Percentiles rank a stretch among this genome's conserved stretches.
Evolutionary conservation across 2,329 filamentous ascomycete genomes (phyloP).

Genomic region (Talaromyces atroroseus): DNA sequence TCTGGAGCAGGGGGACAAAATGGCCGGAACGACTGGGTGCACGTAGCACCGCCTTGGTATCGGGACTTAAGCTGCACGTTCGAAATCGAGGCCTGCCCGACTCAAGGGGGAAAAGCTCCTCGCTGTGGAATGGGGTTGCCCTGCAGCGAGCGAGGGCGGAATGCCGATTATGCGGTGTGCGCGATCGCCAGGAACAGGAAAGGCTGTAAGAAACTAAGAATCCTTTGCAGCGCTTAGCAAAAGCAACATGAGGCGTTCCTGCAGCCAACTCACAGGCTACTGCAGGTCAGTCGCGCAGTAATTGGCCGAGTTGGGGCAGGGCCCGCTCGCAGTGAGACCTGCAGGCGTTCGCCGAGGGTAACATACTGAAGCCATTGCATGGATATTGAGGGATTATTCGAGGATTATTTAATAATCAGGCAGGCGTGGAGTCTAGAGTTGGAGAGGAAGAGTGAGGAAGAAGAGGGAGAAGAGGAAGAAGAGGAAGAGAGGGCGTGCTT

Average conservation of each 20-base stretch:
- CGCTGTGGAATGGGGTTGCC: slow-evolving; percentile 15
- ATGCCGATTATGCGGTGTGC: slow-evolving; percentile 10
- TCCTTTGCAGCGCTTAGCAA: neutral
- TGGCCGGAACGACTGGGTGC: neutral
- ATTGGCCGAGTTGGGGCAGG: neutral
- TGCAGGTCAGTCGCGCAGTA: neutral
- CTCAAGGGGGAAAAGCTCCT: slow-evolving; percentile 14
- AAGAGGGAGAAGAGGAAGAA: neutral
- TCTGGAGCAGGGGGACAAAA: neutral
- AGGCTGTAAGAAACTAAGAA: neutral
- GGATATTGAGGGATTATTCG: neutral
- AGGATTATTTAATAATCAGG: neutral
- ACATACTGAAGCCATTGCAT: neutral
- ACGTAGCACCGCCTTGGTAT: neutral
- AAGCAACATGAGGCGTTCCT: slow-evolving; percentile 9
- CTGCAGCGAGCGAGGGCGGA: slow-evolving; percentile 11
- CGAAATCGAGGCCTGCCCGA: slow-evolving; percentile 11
- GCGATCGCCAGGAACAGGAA: slow-evolving; percentile 6
- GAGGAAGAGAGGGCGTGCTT: neutral
- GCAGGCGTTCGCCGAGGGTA: neutral
- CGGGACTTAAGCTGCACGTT: slow-evolving; percentile 13
- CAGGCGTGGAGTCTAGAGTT: too few species aligned
- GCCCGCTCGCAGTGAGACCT: neutral
- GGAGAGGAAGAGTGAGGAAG: neutral
- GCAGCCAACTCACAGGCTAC: neutral